Evolutionary conservation across 768 basidiomycete genomes (phyloP).

Genomic region (Termitomyces sp.): DNA sequence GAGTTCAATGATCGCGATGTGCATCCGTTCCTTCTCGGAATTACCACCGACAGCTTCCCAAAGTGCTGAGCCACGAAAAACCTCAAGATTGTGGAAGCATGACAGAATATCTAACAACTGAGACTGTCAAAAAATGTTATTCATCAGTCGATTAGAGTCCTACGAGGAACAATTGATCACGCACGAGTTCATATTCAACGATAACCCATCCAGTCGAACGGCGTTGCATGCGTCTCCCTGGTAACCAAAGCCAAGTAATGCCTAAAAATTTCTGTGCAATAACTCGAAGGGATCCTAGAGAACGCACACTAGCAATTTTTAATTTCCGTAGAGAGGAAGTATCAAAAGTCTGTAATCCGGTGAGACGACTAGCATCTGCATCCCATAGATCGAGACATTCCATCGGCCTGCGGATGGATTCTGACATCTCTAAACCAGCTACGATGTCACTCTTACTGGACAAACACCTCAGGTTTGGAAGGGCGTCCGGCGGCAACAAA

Average conservation of each 20-base stretch:
- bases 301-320: constrained; percentile 24
- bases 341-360: constrained; percentile 24
- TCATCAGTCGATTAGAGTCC: neutral
- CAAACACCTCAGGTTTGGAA: constrained; percentile 36
- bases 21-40: constrained; percentile 28
- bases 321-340: constrained; percentile 24
- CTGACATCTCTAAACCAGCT: constrained; percentile 24
- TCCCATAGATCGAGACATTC: constrained; percentile 29
- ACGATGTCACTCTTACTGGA: constrained; percentile 28
- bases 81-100: constrained; percentile 34
- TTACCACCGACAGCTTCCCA: constrained; percentile 34
- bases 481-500: constrained; percentile 26
- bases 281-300: constrained; percentile 21
- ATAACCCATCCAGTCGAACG: constrained; percentile 8
- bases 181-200: constrained; percentile 20
- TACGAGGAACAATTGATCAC: constrained; percentile 4
- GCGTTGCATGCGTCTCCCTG: constrained; percentile 15
- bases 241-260: constrained; percentile 35
- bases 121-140: constrained; percentile 18
- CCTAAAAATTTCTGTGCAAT: constrained; percentile 31
- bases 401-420: constrained; percentile 19
- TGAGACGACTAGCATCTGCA: constrained; percentile 22
- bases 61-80: constrained; percentile 35
- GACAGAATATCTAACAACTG: constrained; percentile 35
- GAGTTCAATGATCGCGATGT: constrained; percentile 32